phyloP scores from a whole-genome alignment of 2,329 filamentous ascomycete genomes.

The Aspergillus brasiliensis region DNA sequence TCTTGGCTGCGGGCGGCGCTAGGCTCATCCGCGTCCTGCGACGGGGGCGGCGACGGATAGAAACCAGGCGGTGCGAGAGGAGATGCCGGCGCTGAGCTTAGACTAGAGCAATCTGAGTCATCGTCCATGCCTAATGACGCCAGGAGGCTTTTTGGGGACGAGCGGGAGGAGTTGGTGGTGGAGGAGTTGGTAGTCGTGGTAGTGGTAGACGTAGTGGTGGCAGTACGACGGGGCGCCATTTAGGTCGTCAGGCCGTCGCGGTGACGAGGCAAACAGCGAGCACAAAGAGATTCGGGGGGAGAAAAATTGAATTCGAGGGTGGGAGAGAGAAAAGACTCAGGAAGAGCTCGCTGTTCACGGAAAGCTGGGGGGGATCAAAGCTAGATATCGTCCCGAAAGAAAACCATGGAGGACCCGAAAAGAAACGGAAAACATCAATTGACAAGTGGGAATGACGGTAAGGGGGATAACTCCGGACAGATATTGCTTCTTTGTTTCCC shows the following conservation, averaged over 20 bases:
- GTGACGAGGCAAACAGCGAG: slow-evolving; percentile 10
- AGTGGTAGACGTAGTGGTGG: slow-evolving; percentile 12
- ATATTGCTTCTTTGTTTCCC: slow-evolving; percentile 1
- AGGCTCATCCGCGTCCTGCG: slow-evolving; percentile 41
- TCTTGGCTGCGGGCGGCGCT: slow-evolving; percentile 51
- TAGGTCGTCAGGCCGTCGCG: slow-evolving; percentile 14
- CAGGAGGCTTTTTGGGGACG: slow-evolving; percentile 12
- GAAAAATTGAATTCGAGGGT: slow-evolving; percentile 9
- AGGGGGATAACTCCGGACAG: neutral
- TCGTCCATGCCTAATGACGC: slow-evolving; percentile 26
- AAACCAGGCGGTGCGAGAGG: slow-evolving; percentile 40
- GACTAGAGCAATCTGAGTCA: slow-evolving; percentile 42
- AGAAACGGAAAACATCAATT: slow-evolving; percentile 17
- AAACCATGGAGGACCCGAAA: slow-evolving; percentile 17
- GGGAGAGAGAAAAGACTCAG: slow-evolving; percentile 9
- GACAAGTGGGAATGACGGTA: slow-evolving; percentile 7
- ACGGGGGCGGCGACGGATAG: slow-evolving; percentile 48
- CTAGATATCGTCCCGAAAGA: slow-evolving; percentile 16
- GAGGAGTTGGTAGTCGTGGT: slow-evolving; percentile 8
- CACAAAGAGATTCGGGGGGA: slow-evolving; percentile 8
- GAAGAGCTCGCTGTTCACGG: slow-evolving; percentile 4
- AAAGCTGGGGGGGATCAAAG: slow-evolving; percentile 9
- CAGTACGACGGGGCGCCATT: slow-evolving; percentile 13
- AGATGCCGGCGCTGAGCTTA: slow-evolving; percentile 47
- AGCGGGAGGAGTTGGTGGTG: slow-evolving; percentile 12